Base-by-base conservation (phyloP, 148 eudicot genomes). In the Cornus kousa region DNA sequence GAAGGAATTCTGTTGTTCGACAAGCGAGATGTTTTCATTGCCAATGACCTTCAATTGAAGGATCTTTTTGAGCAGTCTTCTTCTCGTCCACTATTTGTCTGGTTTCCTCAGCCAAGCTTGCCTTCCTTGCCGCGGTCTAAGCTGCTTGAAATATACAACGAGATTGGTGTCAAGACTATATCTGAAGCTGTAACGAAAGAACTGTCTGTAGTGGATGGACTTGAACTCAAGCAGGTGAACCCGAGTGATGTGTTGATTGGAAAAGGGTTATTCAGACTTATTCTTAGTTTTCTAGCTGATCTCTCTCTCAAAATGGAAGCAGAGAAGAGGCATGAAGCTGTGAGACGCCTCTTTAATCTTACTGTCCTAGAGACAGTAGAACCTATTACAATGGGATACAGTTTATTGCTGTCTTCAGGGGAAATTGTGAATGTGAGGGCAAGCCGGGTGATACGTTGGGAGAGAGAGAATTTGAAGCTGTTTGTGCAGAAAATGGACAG, bases 31-130 rank as follows among this genome's bases (percentile, higher is more conserved):
- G 89, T 87, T 5, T 84, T 91, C 60, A 82, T 93, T 39, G 87
- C 91, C 0, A 91, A 93, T 74, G 91, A 93, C 72, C 94, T 91
- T 32, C 65, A 82, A 3, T 74, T 91, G 70, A 86, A 84, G 79
- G 90, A 89, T 72, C 83, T 88, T 20, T 89, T 91, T 40, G 80
- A 75, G 28, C 67, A 78, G 24, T 78, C 85, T 66, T 81, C 82
- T 77, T 57, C 79, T 9, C 39, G 24, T 19, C 77, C 89, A 4
- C 69, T 93, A 5, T 89, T 92, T 67, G 90, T 86, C 20, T 92
- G 94, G 97, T 88, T 67, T 57, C 94, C 97, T 5, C 80, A 40
- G 77, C 70, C 73, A 75, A 86, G 76, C 64, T 13, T 55, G 48
- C 55, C 80, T 7, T 78, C 83, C 11, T 43, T 89, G 70, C 80